These are phyloP conservation scores for Dictyostelium purpureum DNA, from an alignment of 78 protist genomes.

Conservation along the genomic window DNA sequence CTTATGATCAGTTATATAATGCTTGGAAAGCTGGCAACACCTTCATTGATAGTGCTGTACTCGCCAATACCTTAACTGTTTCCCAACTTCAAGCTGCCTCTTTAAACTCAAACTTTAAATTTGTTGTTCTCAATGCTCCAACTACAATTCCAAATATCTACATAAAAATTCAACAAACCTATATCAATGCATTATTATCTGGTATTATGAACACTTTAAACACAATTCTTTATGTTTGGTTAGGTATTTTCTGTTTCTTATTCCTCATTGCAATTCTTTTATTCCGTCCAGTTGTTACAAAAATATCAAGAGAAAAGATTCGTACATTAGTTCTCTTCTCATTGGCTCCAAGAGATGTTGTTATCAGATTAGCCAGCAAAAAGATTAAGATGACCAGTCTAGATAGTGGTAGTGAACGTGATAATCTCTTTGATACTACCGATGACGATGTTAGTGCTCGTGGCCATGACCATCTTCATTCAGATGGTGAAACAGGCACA, in stretches of 20 bases:
- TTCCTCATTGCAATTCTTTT: neutral
- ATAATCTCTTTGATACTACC: neutral
- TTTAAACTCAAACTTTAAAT: neutral
- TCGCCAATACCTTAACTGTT: neutral
- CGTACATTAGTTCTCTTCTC: constrained; percentile 32
- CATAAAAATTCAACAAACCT: constrained; percentile 5
- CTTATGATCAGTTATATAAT: constrained; percentile 2
- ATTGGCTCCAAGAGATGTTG: constrained; percentile 55
- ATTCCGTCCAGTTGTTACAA: constrained; percentile 47
- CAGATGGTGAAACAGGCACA: neutral
- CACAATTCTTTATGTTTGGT: constrained; percentile 8
- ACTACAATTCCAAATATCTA: neutral
- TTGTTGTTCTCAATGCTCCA: constrained; percentile 32
- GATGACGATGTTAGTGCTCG: neutral
- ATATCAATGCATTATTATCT: neutral
- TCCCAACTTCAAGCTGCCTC: neutral
- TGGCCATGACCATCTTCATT: neutral
- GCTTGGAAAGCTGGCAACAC: constrained; percentile 55
- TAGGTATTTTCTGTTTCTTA: constrained; percentile 17
- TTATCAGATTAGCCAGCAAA: constrained; percentile 3
- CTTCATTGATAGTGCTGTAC: neutral
- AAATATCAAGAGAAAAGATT: constrained; percentile 32
- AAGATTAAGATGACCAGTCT: constrained; percentile 17
- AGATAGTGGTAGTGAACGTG: constrained; percentile 59
- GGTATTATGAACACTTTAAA: neutral